A percentile compares a stretch with the other conserved stretches of the same genome.
Conservation (phyloP, 768 basidiomycete genomes). For the Auricularia auricula-judae region DNA sequence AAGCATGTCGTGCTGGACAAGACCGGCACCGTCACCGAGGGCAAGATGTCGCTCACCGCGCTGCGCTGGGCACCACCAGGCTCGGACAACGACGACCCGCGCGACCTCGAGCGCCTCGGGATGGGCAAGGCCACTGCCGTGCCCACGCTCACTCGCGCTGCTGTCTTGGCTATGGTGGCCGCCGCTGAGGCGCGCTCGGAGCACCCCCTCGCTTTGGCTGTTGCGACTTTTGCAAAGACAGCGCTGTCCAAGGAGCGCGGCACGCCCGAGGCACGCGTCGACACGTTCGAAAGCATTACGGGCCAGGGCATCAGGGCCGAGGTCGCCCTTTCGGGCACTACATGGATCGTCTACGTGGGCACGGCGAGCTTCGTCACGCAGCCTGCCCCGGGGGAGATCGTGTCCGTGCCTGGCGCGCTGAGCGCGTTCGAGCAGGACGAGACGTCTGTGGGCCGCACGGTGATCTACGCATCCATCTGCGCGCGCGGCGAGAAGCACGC, state of each 20-base stretch:
- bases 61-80: slow-evolving; percentile 57
- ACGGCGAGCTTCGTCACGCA: slow-evolving; percentile 60
- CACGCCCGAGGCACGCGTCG: slow-evolving; percentile 44
- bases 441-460: slow-evolving; percentile 61
- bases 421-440: slow-evolving; percentile 60
- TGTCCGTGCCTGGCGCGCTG: slow-evolving; percentile 45
- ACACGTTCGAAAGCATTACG: slow-evolving; percentile 76
- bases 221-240: slow-evolving; percentile 72
- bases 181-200: slow-evolving; percentile 87
- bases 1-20: slow-evolving; percentile 86
- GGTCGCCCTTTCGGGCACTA: slow-evolving; percentile 36
- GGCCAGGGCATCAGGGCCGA: slow-evolving; percentile 79
- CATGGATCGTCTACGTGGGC: slow-evolving; percentile 58
- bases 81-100: slow-evolving; percentile 15
- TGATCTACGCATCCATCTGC: slow-evolving; percentile 73
- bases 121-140: slow-evolving; percentile 4
- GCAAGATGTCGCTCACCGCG: slow-evolving; percentile 76
- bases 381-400: slow-evolving; percentile 22
- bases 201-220: slow-evolving; percentile 91
- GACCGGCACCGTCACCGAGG: slow-evolving; percentile 93
- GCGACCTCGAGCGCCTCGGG: not conserved
- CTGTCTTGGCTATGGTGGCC: slow-evolving; percentile 70
- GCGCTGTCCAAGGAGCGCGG: slow-evolving; percentile 32
- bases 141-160: slow-evolving; percentile 28
- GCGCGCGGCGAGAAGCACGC: slow-evolving; percentile 11